phyloP scores from a whole-genome alignment of 345 rosid species.

The Bruguiera sexangula region DNA sequence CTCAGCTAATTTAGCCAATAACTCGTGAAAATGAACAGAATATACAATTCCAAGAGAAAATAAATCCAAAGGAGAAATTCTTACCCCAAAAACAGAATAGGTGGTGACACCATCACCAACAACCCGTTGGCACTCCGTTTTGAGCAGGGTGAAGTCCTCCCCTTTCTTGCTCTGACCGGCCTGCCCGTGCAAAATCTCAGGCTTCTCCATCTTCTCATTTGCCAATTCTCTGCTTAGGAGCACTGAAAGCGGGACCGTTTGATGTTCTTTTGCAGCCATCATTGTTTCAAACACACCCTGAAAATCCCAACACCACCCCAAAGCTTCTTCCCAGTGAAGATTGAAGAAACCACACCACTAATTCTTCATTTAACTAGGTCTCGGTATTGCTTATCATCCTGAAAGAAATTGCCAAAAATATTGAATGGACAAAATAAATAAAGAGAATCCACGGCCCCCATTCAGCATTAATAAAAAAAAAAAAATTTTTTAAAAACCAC shows the following conservation, averaged over 20 bases:
- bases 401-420: not conserved
- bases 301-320: constrained; percentile 7
- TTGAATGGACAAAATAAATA: not conserved
- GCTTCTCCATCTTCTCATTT: constrained; percentile 68
- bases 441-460: not conserved
- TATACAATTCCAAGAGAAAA: not conserved
- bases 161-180: constrained; percentile 96
- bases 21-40: not conserved
- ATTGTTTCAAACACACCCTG: constrained; percentile 23
- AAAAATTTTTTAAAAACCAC: not conserved
- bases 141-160: constrained; percentile 73
- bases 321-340: not conserved
- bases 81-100: constrained; percentile 84
- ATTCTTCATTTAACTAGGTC: constrained; percentile 22
- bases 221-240: constrained; percentile 87
- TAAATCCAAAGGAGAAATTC: not conserved
- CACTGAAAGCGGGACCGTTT: constrained; percentile 84
- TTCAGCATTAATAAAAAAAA: not conserved
- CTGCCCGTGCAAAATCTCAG: constrained; percentile 74
- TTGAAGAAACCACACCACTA: constrained; percentile 7
- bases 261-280: constrained; percentile 66
- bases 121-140: constrained; percentile 74
- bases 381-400: constrained; percentile 9
- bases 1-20: not conserved
- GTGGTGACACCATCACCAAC: constrained; percentile 80